These are phyloP conservation scores for Neltuma alba DNA, from an alignment of 306 rosid genomes.

Conservation along the genomic window DNA sequence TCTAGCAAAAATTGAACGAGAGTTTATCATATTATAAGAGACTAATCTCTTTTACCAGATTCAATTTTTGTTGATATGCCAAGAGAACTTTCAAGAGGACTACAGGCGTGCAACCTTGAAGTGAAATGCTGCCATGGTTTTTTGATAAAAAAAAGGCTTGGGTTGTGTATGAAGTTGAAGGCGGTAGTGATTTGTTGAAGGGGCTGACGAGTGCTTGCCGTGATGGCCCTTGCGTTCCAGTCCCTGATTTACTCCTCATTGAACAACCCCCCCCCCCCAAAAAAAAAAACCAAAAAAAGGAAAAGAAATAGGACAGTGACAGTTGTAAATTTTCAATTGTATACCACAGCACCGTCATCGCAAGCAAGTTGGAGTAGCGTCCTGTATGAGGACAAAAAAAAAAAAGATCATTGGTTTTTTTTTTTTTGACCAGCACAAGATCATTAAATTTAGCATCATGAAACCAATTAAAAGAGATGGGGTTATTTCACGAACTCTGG, in stretches of 20 bases:
- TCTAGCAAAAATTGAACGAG: too few relatives aligned
- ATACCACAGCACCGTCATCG: slow-evolving; percentile 24
- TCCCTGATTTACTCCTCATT: slow-evolving; percentile 16
- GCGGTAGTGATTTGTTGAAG: not conserved
- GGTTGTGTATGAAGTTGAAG: not conserved
- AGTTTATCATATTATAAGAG: too few relatives aligned
- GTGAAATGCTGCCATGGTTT: not conserved
- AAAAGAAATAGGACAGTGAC: slow-evolving; percentile 28
- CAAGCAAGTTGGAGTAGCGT: not conserved
- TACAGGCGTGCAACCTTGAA: too few relatives aligned
- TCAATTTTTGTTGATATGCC: too few relatives aligned
- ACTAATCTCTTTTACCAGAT: too few relatives aligned
- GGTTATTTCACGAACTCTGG: slow-evolving; percentile 16
- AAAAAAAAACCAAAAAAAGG: not conserved
- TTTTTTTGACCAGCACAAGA: too few relatives aligned
- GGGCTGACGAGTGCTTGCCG: not conserved
- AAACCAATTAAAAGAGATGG: slow-evolving; percentile 2
- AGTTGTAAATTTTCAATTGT: slow-evolving; percentile 33
- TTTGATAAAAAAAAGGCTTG: not conserved
- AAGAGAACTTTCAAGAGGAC: too few relatives aligned
- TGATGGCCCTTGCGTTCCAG: slow-evolving; percentile 35
- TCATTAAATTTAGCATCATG: slow-evolving; percentile 29
- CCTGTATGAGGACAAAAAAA: not conserved
- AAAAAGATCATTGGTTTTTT: slow-evolving; percentile 6
- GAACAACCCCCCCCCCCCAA: too few relatives aligned